Conservation (phyloP, 805 yeast genomes). For the Kuraishia hungarica region DNA sequence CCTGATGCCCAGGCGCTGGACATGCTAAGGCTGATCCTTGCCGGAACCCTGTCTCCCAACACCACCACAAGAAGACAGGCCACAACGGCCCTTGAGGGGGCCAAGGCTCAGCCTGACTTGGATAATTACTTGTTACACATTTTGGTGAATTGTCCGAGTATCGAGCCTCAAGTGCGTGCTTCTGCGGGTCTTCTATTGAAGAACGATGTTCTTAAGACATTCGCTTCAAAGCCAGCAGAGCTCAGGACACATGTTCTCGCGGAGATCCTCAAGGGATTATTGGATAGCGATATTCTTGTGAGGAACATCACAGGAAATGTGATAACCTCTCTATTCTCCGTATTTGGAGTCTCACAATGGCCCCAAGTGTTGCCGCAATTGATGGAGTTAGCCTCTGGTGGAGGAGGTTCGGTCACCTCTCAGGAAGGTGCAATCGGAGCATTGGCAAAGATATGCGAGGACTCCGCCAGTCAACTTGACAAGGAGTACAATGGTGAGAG, state of each 20-base stretch:
- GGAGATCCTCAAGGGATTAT: constrained; percentile 36
- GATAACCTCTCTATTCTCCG: constrained; percentile 69
- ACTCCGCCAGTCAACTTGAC: constrained; percentile 60
- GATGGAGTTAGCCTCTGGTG: constrained; percentile 46
- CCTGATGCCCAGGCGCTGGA: constrained; percentile 55
- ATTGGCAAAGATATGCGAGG: constrained; percentile 84
- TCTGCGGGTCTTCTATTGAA: constrained; percentile 85
- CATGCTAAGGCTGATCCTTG: constrained; percentile 59
- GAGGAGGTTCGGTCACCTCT: constrained; percentile 30
- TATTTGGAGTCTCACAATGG: constrained; percentile 63
- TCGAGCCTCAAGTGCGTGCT: constrained; percentile 59
- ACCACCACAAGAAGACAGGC: constrained; percentile 53
- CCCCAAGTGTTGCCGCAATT: constrained; percentile 65
- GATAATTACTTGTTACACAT: constrained; percentile 73
- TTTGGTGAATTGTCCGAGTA: constrained; percentile 43
- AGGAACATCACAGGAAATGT: constrained; percentile 89
- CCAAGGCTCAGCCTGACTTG: constrained; percentile 65
- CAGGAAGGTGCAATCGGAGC: constrained; percentile 79
- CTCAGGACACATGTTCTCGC: constrained; percentile 24
- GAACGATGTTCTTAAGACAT: constrained; percentile 49
- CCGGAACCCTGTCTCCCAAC: constrained; percentile 62
- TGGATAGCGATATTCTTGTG: constrained; percentile 49
- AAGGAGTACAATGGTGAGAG: constrained; percentile 53
- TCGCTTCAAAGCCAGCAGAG: constrained; percentile 18
- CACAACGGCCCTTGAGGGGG: constrained; percentile 62